These are phyloP conservation scores for Polygonum maritimum DNA, from an alignment of 148 eudicot genomes.

Conservation along the genomic window DNA sequence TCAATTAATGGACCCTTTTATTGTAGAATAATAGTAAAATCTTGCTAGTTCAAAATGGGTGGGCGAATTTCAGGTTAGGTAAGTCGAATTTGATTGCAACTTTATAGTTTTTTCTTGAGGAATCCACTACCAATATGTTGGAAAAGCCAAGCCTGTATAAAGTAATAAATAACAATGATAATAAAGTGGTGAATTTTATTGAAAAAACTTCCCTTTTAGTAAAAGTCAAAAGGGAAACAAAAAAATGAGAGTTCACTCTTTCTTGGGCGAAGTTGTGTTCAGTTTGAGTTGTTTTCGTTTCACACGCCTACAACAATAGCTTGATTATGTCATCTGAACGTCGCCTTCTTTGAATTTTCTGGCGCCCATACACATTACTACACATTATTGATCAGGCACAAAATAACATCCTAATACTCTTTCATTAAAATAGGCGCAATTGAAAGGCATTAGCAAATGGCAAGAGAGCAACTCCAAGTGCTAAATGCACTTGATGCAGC, in stretches of 20 bases:
- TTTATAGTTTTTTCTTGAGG: neutral
- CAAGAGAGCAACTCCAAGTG: slow-evolving; percentile 30
- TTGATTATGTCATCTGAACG: neutral
- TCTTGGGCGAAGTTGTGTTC: neutral
- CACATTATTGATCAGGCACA: neutral
- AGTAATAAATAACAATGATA: no score
- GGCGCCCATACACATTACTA: neutral
- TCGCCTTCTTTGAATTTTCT: neutral
- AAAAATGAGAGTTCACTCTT: neutral
- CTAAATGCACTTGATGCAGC: slow-evolving; percentile 42
- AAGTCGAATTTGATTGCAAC: neutral
- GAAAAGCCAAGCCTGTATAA: neutral
- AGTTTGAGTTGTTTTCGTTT: neutral
- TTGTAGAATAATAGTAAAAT: no score
- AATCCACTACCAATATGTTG: neutral
- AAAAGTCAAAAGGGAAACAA: neutral
- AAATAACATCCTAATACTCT: neutral
- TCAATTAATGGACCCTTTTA: no score
- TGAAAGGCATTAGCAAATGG: neutral
- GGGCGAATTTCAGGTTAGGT: neutral
- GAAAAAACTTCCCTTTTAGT: neutral
- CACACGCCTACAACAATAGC: neutral
- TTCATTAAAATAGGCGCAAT: neutral
- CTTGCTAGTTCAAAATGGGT: neutral
- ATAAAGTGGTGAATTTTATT: neutral